These are phyloP conservation scores for Suillus luteus DNA, from an alignment of 768 basidiomycete species.

Conservation along the genomic window DNA sequence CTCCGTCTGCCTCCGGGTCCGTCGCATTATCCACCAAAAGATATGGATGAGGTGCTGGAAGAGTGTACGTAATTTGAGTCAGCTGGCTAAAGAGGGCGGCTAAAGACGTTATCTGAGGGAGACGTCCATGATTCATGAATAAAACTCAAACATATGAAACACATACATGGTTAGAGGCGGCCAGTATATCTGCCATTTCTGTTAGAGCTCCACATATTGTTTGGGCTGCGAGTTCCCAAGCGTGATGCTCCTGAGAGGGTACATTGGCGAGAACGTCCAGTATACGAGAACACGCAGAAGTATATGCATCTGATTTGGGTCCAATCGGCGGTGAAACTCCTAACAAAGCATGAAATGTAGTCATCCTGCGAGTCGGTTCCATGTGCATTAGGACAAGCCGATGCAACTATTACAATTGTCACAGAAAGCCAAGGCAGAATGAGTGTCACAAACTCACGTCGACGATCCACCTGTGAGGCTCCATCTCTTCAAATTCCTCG, in stretches of 20 bases:
- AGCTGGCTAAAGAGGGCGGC: slow-evolving; percentile 57
- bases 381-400: slow-evolving; percentile 63
- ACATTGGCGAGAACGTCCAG: slow-evolving; percentile 32
- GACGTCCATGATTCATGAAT: slow-evolving; percentile 15
- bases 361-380: slow-evolving; percentile 35
- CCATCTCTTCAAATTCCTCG: slow-evolving; percentile 35
- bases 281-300: slow-evolving; percentile 41
- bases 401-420: slow-evolving; percentile 46
- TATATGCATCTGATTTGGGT: slow-evolving; percentile 38
- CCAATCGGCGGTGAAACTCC: slow-evolving; percentile 34
- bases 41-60: slow-evolving; percentile 48
- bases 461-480: slow-evolving; percentile 51
- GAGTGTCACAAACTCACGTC: slow-evolving; percentile 44
- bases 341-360: slow-evolving; percentile 58
- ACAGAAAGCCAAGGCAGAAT: slow-evolving; percentile 8
- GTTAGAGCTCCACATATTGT: slow-evolving; percentile 40
- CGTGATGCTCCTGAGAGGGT: slow-evolving; percentile 20
- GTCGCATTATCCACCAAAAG: slow-evolving; percentile 35
- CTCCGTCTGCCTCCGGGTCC: slow-evolving; percentile 24
- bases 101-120: slow-evolving; percentile 45
- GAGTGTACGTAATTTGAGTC: slow-evolving; percentile 43
- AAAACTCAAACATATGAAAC: slow-evolving; percentile 3
- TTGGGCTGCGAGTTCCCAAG: slow-evolving; percentile 23
- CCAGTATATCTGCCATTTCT: slow-evolving; percentile 42
- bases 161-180: slow-evolving; percentile 36